Conservation (phyloP, 2,329 filamentous ascomycete species). For the Claviceps maximensis region DNA sequence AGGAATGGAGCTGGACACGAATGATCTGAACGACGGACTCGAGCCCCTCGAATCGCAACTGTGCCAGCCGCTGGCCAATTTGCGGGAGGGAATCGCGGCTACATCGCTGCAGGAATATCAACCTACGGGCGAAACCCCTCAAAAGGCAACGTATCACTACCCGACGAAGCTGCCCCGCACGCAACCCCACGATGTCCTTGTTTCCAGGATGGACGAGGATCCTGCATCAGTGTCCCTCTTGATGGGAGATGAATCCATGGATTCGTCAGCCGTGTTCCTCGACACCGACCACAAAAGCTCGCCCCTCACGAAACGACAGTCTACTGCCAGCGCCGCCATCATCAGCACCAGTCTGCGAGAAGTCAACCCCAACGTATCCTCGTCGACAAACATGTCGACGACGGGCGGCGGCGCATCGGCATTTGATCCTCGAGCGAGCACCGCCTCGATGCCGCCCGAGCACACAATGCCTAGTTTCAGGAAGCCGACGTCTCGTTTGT, state of each 20-base stretch:
- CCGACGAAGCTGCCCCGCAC: conserved; percentile 69
- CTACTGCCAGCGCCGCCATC: conserved; percentile 18
- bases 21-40: conserved; percentile 45
- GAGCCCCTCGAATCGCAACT: conserved; percentile 46
- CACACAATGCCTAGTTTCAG: conserved; percentile 35
- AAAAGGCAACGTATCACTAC: conserved; percentile 70
- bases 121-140: conserved; percentile 74
- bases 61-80: conserved; percentile 54
- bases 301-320: conserved; percentile 9
- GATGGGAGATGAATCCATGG: neutral
- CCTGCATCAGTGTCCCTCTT: neutral
- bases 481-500: conserved; percentile 22
- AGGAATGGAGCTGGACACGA: conserved; percentile 50
- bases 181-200: conserved; percentile 29
- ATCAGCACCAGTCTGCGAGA: conserved; percentile 39
- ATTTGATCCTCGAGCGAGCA: conserved; percentile 31
- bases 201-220: conserved; percentile 26
- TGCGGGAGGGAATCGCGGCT: conserved; percentile 54
- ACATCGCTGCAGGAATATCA: conserved; percentile 65
- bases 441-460: conserved; percentile 26
- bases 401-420: conserved; percentile 12
- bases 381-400: conserved; percentile 23
- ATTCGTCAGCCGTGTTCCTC: conserved; percentile 25
- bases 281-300: conserved; percentile 15
- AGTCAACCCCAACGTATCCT: conserved; percentile 36